Base-by-base conservation (phyloP, 495 filamentous ascomycete genomes). In the Penicillium angulare region DNA sequence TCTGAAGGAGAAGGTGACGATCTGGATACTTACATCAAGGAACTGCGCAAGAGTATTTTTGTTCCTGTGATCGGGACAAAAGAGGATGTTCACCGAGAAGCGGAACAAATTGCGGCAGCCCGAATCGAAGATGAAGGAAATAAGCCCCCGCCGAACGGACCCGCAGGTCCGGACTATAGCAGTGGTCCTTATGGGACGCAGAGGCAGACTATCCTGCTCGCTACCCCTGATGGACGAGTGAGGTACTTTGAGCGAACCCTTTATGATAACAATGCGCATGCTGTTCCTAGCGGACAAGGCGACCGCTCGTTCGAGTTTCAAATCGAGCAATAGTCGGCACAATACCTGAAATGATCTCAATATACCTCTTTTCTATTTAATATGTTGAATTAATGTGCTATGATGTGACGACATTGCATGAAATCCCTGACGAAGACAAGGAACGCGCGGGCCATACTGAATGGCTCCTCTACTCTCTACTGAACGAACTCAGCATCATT, bases 171-270 rank as follows among this genome's bases (percentile, higher is more conserved):
- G 32, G 60, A 58, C 13, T 77, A 64, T 52, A 55, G 56, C 17
- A 57, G 64, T 17, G 73, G 73, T 0, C 51, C 63, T 5, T 97
- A 98, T 69, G 93, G 93, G n/a, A 98, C 93, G 1, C 89, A 95
- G 65, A 84, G 89, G 55, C 92, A 98, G 75, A 95, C 90, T 0
- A 73, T 97, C 10, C 72, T 97, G 20, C 75, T 97, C 15, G 85
- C 96, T 21, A 83, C 84, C 53, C 79, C 79, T 62, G 74, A 85
- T 16, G 92, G 92, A 12, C 81, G 84, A 42, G 82, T 95, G 34
- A 85, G 82, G 10, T 97, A 88, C 61, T 79, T 85, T 49, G 93
- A 98, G 69, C 80, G 95, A 46, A 87, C 89, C 20, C 73, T 97
- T 33, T 95, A 80, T 68, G 89, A 92, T 65, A 66, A 73, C 5